Evolutionary conservation across 1,284 basidiomycete genomes (phyloP).

Genomic region (Apiotrichum mycotoxinovorans): DNA sequence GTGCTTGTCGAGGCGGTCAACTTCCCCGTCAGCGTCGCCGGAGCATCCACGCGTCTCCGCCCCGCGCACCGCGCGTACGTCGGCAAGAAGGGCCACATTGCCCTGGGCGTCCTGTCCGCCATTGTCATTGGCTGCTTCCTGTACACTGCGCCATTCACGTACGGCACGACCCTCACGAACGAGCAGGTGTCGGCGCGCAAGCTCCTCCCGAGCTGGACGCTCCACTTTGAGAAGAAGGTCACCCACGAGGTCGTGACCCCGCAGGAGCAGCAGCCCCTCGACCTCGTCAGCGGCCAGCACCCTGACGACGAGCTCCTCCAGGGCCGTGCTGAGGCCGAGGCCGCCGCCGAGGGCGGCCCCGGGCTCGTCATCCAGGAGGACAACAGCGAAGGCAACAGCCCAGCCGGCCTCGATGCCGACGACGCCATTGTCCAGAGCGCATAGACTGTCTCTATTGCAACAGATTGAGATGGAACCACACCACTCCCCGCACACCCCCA

Average conservation of each 20-base stretch:
- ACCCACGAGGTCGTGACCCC: conserved; percentile 10
- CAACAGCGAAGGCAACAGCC: not conserved
- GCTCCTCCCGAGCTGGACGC: conserved; percentile 42
- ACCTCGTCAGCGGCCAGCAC: not conserved
- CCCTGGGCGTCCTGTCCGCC: conserved; percentile 59
- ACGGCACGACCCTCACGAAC: conserved; percentile 86
- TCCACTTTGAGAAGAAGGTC: conserved; percentile 48
- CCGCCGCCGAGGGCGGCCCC: not conserved
- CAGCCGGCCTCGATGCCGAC: not conserved
- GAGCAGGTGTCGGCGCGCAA: conserved; percentile 55
- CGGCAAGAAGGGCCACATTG: conserved; percentile 55
- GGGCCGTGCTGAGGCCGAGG: not conserved
- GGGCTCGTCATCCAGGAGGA: not conserved
- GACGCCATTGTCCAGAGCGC: not conserved
- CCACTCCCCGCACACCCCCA: no score
- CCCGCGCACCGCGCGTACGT: conserved; percentile 65
- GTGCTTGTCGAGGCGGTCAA: conserved; percentile 87
- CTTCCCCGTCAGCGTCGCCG: conserved; percentile 72
- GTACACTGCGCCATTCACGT: conserved; percentile 82
- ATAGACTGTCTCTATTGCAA: no score
- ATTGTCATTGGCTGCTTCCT: conserved; percentile 64
- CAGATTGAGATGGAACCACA: no score
- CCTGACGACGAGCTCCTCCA: not conserved
- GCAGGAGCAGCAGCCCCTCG: not conserved
- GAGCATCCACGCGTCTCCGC: conserved; percentile 61